Evolutionary conservation across 2,329 filamentous ascomycete genomes (phyloP).

Genomic region (Fusarium sp.): DNA sequence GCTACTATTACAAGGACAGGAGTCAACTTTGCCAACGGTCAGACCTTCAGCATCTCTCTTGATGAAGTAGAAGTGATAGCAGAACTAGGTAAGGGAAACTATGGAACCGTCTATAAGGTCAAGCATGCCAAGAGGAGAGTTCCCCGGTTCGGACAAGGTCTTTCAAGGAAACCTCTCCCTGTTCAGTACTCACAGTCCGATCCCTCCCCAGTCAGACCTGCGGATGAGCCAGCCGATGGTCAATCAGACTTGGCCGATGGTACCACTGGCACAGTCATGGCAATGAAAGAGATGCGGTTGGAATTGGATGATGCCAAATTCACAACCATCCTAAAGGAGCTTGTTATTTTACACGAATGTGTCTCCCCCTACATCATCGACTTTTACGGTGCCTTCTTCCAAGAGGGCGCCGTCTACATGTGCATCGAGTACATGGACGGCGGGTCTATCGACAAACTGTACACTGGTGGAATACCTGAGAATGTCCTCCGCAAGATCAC

Average conservation of each 20-base stretch:
- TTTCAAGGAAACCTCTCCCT: slow-evolving; percentile 60
- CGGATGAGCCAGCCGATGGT: slow-evolving; percentile 47
- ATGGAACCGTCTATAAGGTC: slow-evolving; percentile 97
- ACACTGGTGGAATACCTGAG: slow-evolving; percentile 90
- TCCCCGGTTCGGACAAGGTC: slow-evolving; percentile 68
- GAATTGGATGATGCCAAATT: slow-evolving; percentile 98
- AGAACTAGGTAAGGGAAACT: slow-evolving; percentile 97
- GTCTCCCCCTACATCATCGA: slow-evolving; percentile 97
- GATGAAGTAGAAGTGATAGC: slow-evolving; percentile 94
- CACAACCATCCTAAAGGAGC: slow-evolving; percentile 94
- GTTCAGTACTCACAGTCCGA: slow-evolving; percentile 54
- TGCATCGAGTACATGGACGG: slow-evolving; percentile 99
- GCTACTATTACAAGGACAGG: slow-evolving; percentile 89
- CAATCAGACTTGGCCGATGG: slow-evolving; percentile 49
- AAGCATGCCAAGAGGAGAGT: slow-evolving; percentile 77
- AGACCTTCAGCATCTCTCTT: slow-evolving; percentile 91
- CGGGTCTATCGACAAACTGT: slow-evolving; percentile 96
- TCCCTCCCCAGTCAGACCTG: slow-evolving; percentile 46
- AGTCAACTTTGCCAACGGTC: slow-evolving; percentile 91
- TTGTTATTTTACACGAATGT: slow-evolving; percentile 95
- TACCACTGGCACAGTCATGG: slow-evolving; percentile 86
- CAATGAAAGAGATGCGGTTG: slow-evolving; percentile 98
- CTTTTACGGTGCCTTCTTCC: slow-evolving; percentile 98
- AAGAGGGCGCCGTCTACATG: slow-evolving; percentile 98
- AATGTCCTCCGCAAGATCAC: slow-evolving; percentile 90